Evolutionary conservation across 2,329 filamentous ascomycete species (phyloP), one percentile per base, ranked within the genome.

Genomic region (Tothia fuscella): DNA sequence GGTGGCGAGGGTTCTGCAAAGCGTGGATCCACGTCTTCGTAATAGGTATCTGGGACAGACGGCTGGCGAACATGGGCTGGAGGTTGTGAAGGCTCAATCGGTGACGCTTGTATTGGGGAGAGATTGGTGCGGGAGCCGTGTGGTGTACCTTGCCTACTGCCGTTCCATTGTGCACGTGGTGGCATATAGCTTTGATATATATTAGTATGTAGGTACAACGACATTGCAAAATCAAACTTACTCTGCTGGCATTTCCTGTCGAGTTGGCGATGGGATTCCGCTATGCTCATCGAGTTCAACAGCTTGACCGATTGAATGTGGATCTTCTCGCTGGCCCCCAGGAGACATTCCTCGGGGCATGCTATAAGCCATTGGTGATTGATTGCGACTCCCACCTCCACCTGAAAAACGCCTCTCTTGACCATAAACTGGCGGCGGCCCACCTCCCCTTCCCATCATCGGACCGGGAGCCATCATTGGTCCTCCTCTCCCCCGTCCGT

Each of bases 11-110:
- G 61, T 43, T 76, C 71, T 25, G 78, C 82, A 54, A 95, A 96
- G 43, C 79, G 82, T 33, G 89, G 87, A 50, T 94, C 87, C 10
- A 94, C 77, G 57, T 96, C 89, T 68, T 96, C 91, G 56, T 93
- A 93, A 62, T 96, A 96, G 49, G 47, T 21, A 57, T 56, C 29
- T n/a, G n/a, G n/a, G n/a, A n/a, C n/a, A 36, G 28, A 29, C 38
- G 13, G 52, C 44, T 10, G 51, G 52, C 6, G 58, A 51, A 10
- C 53, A 39, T 43, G 14, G 53, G 55, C 16, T 55, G 53, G 26
- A 56, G 47, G 38, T 58, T 56, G 3, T 60, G 51, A 4, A 59
- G 56, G 26, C n/a, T 37, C 20, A 19, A 36, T 31, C 5, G 49
- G 49, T 3, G 59, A 61, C 38, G 60, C 59, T 47, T 59, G 54